phyloP scores from a whole-genome alignment of 164 flowering plant species.

The Sextonia rubra region DNA sequence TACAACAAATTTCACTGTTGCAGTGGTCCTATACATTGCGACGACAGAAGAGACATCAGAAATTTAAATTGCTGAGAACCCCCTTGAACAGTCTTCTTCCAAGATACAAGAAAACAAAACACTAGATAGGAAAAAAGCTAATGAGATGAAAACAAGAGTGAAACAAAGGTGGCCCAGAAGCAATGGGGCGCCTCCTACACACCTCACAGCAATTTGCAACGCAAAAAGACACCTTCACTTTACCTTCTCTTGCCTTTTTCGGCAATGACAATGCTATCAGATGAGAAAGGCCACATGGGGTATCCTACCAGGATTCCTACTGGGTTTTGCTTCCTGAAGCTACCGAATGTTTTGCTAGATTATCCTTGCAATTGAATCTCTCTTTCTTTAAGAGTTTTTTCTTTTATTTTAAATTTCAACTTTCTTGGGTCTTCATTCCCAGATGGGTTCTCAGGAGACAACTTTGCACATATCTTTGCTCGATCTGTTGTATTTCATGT shows the following conservation, averaged over 20 bases:
- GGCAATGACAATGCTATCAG: not conserved
- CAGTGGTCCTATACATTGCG: not conserved
- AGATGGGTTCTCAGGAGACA: too few relatives aligned
- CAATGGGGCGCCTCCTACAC: not conserved
- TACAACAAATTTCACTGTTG: not conserved
- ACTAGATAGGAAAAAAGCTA: not conserved
- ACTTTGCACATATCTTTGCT: slow-evolving; percentile 30
- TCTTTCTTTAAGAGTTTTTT: not conserved
- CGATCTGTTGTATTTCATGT: slow-evolving; percentile 74
- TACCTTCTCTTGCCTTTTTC: not conserved
- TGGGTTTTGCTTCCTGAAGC: too few relatives aligned
- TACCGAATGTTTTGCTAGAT: too few relatives aligned
- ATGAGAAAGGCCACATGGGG: not conserved
- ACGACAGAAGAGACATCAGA: not conserved
- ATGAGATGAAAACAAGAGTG: not conserved
- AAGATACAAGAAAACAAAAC: not conserved
- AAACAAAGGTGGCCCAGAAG: not conserved
- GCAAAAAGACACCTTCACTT: not conserved
- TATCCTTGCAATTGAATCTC: not conserved
- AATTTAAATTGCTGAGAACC: not conserved
- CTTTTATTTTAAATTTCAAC: too few relatives aligned
- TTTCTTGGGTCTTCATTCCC: too few relatives aligned
- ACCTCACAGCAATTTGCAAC: not conserved
- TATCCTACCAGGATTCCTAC: too few relatives aligned
- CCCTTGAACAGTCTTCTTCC: not conserved